Conservation (phyloP, 148 eudicot genomes). For the Rhododendron williamsianum region DNA sequence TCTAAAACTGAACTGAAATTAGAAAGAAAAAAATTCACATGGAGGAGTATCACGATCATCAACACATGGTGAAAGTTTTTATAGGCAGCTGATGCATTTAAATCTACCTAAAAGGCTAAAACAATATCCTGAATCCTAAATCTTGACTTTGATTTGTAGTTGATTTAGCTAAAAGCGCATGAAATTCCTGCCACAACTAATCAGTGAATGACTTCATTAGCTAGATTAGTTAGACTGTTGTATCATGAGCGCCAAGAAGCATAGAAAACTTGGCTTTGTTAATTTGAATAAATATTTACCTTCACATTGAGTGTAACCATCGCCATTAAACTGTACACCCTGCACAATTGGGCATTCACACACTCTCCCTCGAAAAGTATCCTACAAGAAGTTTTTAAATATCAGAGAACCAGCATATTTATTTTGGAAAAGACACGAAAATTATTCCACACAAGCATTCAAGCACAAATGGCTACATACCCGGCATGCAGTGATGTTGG, state of each 20-base stretch:
- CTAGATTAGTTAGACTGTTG: not conserved
- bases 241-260: not conserved
- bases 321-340: slow-evolving; percentile 75
- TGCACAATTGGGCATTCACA: slow-evolving; percentile 84
- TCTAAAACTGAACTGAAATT: not conserved
- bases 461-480: slow-evolving; percentile 30
- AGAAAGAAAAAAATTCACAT: not conserved
- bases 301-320: slow-evolving; percentile 85
- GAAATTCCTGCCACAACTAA: not conserved
- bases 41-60: not conserved
- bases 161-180: not conserved
- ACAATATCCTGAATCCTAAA: not conserved
- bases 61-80: not conserved
- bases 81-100: not conserved
- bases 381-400: slow-evolving; percentile 32
- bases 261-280: not conserved
- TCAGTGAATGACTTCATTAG: not conserved
- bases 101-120: not conserved
- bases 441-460: not conserved
- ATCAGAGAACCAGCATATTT: slow-evolving; percentile 10
- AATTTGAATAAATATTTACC: slow-evolving; percentile 29
- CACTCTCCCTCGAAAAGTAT: slow-evolving; percentile 85
- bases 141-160: not conserved
- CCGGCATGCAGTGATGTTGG: slow-evolving; percentile 88
- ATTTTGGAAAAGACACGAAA: not conserved